These are phyloP conservation scores for Pseudogymnoascus verrucosus DNA, from an alignment of 2,329 filamentous ascomycete species.

Conservation along the genomic window DNA sequence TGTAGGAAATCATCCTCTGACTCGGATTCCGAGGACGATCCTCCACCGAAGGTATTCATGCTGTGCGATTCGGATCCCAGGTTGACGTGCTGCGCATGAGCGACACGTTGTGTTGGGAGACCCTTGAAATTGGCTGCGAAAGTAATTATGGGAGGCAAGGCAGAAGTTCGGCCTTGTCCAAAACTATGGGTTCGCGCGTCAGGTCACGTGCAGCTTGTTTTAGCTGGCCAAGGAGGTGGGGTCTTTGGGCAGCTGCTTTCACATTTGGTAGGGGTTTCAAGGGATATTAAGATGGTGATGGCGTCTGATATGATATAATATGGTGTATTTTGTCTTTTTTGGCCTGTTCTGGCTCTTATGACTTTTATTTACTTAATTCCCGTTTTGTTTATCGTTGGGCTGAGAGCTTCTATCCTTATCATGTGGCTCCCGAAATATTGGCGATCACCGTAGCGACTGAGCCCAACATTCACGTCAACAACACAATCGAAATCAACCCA, in stretches of 20 bases:
- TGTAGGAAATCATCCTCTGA: constrained; percentile 25
- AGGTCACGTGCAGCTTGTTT: neutral
- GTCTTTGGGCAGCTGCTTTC: neutral
- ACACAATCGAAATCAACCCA: constrained; percentile 1
- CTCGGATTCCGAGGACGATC: constrained; percentile 24
- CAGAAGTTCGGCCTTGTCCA: constrained; percentile 6
- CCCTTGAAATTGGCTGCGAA: neutral
- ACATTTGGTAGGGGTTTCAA: neutral
- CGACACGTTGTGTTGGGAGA: neutral
- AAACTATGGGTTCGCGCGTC: neutral
- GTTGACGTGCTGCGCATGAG: neutral
- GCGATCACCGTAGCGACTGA: constrained; percentile 7
- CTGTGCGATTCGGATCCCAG: neutral
- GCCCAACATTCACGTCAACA: constrained; percentile 5
- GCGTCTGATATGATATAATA: neutral
- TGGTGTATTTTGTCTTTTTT: neutral
- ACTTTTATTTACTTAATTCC: neutral
- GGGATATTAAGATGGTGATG: neutral
- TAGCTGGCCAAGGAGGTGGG: neutral
- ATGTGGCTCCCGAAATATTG: constrained; percentile 7
- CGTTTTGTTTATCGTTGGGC: constrained; percentile 6
- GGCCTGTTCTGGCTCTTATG: too few species aligned
- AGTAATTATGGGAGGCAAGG: neutral
- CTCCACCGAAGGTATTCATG: constrained; percentile 24
- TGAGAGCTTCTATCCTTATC: neutral